Conservation (phyloP, 192 early-diverging fungal species). For the Backusella circina region DNA sequence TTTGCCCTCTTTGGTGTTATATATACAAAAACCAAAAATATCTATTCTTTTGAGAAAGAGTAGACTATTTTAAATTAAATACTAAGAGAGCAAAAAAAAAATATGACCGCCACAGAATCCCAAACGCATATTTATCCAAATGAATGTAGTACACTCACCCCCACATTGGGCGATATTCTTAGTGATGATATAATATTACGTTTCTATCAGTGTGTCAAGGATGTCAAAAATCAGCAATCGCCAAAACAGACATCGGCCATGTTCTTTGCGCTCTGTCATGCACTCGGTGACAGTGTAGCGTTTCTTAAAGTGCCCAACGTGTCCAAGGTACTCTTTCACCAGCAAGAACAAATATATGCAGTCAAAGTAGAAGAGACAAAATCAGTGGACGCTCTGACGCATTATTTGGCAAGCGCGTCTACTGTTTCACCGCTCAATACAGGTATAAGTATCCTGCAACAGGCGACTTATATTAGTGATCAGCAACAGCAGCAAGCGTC, state of each 20-base stretch:
- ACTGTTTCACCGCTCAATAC: neutral
- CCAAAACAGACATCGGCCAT: slow-evolving; percentile 22
- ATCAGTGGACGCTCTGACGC: neutral
- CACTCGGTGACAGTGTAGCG: slow-evolving; percentile 15
- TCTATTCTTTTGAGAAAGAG: neutral
- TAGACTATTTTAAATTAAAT: neutral
- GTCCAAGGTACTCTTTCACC: slow-evolving; percentile 25
- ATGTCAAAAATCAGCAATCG: slow-evolving; percentile 26
- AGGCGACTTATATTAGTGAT: neutral
- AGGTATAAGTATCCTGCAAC: neutral
- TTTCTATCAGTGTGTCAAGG: slow-evolving; percentile 33
- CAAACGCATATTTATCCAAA: neutral
- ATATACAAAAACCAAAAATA: too few relatives aligned
- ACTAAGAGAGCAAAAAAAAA: neutral
- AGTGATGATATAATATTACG: slow-evolving; percentile 18
- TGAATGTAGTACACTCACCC: slow-evolving; percentile 16
- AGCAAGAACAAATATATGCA: slow-evolving; percentile 25
- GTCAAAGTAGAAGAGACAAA: slow-evolving; percentile 20
- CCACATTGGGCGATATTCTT: slow-evolving; percentile 25
- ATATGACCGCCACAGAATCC: neutral
- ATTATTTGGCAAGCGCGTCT: neutral
- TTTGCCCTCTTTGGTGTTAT: too few relatives aligned
- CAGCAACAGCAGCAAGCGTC: neutral
- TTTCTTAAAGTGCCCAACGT: slow-evolving; percentile 30
- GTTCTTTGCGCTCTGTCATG: slow-evolving; percentile 32